Percentiles rank a stretch among this genome's conserved stretches.
These are phyloP conservation scores for Testicularia cyperi DNA, from an alignment of 1,284 basidiomycete species.

Conservation along the genomic window DNA sequence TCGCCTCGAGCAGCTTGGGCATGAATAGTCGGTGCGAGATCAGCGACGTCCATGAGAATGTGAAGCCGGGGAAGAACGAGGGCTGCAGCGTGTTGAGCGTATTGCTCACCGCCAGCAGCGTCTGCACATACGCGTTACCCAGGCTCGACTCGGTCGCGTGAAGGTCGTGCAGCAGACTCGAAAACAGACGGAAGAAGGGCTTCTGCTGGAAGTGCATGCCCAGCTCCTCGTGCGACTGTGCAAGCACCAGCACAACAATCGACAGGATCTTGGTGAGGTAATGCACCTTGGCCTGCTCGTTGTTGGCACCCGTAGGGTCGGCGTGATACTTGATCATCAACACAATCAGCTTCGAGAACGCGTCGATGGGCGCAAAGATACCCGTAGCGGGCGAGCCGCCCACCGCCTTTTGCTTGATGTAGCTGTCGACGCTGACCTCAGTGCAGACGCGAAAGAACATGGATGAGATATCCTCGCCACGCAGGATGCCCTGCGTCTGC, in stretches of 20 bases:
- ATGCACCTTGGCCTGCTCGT: conserved; percentile 90
- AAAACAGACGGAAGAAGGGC: conserved; percentile 98
- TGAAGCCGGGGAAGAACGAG: conserved; percentile 93
- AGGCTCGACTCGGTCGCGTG: conserved; percentile 79
- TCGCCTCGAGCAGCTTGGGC: conserved; percentile 84
- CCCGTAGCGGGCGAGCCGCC: conserved; percentile 73
- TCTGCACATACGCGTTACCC: conserved; percentile 79
- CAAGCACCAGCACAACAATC: conserved; percentile 92
- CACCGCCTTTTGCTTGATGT: conserved; percentile 78
- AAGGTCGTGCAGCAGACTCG: conserved; percentile 88
- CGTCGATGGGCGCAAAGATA: conserved; percentile 86
- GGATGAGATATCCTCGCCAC: conserved; percentile 92
- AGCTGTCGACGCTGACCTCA: conserved; percentile 88
- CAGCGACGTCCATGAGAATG: conserved; percentile 96
- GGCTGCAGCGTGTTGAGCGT: conserved; percentile 95
- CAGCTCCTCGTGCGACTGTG: conserved; percentile 92
- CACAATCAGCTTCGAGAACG: conserved; percentile 89
- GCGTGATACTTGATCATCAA: conserved; percentile 99
- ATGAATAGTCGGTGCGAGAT: conserved; percentile 96
- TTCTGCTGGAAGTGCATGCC: conserved; percentile 90
- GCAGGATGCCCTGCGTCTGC: conserved; percentile 92
- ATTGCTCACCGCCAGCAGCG: conserved; percentile 84
- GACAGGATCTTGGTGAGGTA: conserved; percentile 97
- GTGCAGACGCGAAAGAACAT: conserved; percentile 98
- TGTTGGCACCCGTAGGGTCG: conserved; percentile 79